A percentile compares a stretch with the other conserved stretches of the same genome.
Evolutionary conservation across 352 stramenopile species (phyloP).

Genomic region (Pythium rishiriense): DNA sequence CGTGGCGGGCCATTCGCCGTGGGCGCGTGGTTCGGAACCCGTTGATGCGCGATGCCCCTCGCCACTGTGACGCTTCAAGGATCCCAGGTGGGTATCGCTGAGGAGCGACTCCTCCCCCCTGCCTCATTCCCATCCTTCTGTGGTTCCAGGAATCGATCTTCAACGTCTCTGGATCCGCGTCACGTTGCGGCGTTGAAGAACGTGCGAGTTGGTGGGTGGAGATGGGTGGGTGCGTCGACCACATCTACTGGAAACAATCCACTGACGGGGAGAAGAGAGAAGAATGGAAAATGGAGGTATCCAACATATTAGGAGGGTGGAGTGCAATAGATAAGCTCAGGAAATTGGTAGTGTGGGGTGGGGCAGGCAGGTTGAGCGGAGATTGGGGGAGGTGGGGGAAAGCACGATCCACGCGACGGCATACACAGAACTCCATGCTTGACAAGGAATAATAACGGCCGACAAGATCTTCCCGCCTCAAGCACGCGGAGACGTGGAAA

Average conservation of each 20-base stretch:
- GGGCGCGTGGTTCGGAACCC: not conserved
- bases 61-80: slow-evolving; percentile 2
- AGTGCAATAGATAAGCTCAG: slow-evolving; percentile 24
- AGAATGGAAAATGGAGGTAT: not conserved
- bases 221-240: not conserved
- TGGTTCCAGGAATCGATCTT: not conserved
- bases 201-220: not conserved
- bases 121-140: not conserved
- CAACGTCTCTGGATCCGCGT: not conserved
- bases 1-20: not conserved
- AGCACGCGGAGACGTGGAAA: too few species aligned
- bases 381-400: not conserved
- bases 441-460: slow-evolving; percentile 8
- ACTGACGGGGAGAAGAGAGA: not conserved
- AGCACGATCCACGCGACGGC: slow-evolving; percentile 11
- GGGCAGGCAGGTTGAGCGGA: too few species aligned
- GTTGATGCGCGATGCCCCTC: not conserved
- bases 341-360: not conserved
- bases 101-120: not conserved
- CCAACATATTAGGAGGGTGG: slow-evolving; percentile 5
- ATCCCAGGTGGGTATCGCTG: not conserved
- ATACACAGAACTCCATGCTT: slow-evolving; percentile 1
- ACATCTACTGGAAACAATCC: not conserved
- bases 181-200: not conserved
- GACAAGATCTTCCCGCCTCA: too few species aligned